Evolutionary conservation across 331 rosid species (phyloP).

Genomic region (Rhamnella rubrinervis): DNA sequence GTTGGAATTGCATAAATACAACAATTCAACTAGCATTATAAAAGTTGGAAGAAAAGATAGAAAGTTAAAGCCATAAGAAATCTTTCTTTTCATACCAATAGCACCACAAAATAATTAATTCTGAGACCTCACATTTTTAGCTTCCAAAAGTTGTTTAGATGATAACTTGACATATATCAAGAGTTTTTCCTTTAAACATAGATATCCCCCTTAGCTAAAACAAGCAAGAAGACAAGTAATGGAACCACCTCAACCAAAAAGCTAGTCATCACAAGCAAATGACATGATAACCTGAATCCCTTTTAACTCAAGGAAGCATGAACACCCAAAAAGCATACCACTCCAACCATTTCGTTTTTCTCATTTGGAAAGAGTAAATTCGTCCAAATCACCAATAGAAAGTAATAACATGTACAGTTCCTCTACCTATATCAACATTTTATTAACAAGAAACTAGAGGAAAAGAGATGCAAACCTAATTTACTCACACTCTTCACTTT

Average conservation of each 20-base stretch:
- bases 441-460: too few species aligned
- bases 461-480: too few species aligned
- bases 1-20: background rate
- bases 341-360: background rate
- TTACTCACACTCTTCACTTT: too few species aligned
- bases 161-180: too few species aligned
- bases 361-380: background rate
- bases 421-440: too few species aligned
- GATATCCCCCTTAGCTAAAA: too few species aligned
- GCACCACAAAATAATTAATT: background rate
- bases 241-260: background rate
- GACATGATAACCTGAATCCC: background rate
- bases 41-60: background rate
- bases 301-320: background rate
- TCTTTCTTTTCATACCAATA: background rate
- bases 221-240: background rate
- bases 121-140: background rate
- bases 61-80: background rate
- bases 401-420: background rate
- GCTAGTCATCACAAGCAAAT: background rate
- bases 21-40: background rate
- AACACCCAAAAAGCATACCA: background rate
- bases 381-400: background rate
- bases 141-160: conserved; percentile 1
- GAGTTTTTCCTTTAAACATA: too few species aligned